These are phyloP conservation scores for Kuraishia cidri DNA, from an alignment of 805 yeast species.

Conservation along the genomic window DNA sequence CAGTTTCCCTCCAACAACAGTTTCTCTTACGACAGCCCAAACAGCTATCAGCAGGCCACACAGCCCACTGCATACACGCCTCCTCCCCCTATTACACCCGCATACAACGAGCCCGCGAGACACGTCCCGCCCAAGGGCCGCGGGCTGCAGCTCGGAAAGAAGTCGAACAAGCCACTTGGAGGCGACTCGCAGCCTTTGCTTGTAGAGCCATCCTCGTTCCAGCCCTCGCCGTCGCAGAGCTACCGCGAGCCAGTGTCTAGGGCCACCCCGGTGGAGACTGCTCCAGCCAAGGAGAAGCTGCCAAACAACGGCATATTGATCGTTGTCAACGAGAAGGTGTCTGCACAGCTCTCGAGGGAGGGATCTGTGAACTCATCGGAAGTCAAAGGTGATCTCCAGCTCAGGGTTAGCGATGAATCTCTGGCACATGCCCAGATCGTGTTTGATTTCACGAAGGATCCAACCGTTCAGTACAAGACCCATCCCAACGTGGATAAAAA, in stretches of 20 bases:
- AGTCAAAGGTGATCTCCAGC: slow-evolving; percentile 83
- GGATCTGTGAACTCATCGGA: slow-evolving; percentile 67
- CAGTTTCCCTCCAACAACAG: slow-evolving; percentile 22
- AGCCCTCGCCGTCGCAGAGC: slow-evolving; percentile 9
- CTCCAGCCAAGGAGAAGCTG: slow-evolving; percentile 22
- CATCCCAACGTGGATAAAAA: slow-evolving; percentile 92
- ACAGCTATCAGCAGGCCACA: slow-evolving; percentile 3
- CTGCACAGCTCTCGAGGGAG: slow-evolving; percentile 76
- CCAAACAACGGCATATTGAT: slow-evolving; percentile 73
- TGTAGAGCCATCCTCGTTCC: slow-evolving; percentile 11
- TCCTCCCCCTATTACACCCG: slow-evolving; percentile 7
- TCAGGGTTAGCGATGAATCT: slow-evolving; percentile 74
- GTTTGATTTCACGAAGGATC: slow-evolving; percentile 38
- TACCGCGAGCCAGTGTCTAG: slow-evolving; percentile 11
- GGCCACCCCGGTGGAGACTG: slow-evolving; percentile 6
- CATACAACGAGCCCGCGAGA: slow-evolving; percentile 7
- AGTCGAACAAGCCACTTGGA: slow-evolving; percentile 16
- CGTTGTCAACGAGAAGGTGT: slow-evolving; percentile 65
- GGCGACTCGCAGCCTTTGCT: slow-evolving; percentile 8
- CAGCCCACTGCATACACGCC: slow-evolving; percentile 8
- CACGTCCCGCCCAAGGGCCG: slow-evolving; percentile 43
- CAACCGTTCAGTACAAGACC: slow-evolving; percentile 69
- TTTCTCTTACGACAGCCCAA: slow-evolving; percentile 8
- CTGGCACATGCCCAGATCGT: slow-evolving; percentile 59
- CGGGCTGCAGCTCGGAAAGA: slow-evolving; percentile 74